A percentile compares a stretch with the other conserved stretches of the same genome.
Conservation (phyloP, 208 protist species). For the Leishmania aethiopica region DNA sequence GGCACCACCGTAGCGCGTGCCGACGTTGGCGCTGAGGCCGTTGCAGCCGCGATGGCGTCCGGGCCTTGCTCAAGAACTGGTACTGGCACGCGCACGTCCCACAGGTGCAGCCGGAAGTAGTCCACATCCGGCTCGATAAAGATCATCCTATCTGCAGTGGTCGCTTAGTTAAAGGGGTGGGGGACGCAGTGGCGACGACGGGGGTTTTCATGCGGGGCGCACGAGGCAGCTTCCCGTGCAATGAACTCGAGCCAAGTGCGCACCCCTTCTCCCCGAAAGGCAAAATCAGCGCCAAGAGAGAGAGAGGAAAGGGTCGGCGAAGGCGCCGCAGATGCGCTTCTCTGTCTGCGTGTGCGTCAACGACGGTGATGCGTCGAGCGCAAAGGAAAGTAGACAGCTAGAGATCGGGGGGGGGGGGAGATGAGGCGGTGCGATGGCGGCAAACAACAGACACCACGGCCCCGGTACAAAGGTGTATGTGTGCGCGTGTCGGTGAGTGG, state of each 20-base stretch:
- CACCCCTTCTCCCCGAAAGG: too few species aligned
- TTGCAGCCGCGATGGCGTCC: constrained; percentile 4
- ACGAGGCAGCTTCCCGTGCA: neutral
- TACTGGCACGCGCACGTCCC: constrained; percentile 40
- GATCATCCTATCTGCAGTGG: constrained; percentile 37
- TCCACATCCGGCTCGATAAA: constrained; percentile 74
- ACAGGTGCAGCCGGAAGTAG: constrained; percentile 62
- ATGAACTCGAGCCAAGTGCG: neutral
- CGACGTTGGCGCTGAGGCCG: neutral
- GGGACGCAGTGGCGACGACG: too few species aligned
- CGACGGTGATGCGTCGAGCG: neutral
- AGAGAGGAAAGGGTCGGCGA: neutral
- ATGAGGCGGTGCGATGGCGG: too few species aligned
- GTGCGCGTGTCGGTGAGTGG: constrained; percentile 1
- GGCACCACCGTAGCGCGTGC: neutral
- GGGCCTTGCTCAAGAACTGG: constrained; percentile 34
- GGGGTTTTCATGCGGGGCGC: neutral
- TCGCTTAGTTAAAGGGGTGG: neutral
- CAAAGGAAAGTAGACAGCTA: neutral
- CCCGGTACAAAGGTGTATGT: constrained; percentile 5
- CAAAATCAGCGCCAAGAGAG: too few species aligned
- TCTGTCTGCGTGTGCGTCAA: neutral
- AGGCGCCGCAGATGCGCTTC: neutral
- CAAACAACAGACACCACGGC: neutral
- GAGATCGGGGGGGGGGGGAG: neutral